Evolutionary conservation across 176 grass and related monocot genomes (phyloP).

Genomic region (Carex scoparia): DNA sequence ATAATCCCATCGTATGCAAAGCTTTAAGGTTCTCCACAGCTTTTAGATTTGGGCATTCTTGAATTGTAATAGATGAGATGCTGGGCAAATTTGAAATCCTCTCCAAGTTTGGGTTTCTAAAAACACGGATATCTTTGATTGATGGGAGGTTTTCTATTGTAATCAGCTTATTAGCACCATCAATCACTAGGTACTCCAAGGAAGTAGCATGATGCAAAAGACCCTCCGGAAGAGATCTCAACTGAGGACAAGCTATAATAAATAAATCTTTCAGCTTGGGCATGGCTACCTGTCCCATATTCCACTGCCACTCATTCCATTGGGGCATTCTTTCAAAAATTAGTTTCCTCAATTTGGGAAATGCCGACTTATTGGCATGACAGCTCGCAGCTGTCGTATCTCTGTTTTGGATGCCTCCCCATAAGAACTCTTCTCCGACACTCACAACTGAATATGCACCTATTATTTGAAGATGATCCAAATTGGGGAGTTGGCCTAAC

Average conservation of each 20-base stretch:
- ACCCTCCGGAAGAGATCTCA: not conserved
- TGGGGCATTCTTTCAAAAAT: not conserved
- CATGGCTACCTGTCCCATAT: not conserved
- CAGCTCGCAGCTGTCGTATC: not conserved
- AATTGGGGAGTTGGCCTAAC: not conserved
- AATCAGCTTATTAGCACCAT: not conserved
- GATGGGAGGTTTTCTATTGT: no score
- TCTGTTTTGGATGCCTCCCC: not conserved
- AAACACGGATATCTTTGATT: no score
- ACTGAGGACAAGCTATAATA: not conserved
- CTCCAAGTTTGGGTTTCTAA: no score
- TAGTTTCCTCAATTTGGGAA: not conserved
- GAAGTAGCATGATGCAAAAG: not conserved
- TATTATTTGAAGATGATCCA: not conserved
- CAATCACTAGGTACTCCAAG: not conserved
- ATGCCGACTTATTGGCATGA: not conserved
- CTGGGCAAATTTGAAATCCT: no score
- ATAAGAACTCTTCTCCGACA: not conserved
- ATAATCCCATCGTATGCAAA: not conserved
- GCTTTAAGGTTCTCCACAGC: not conserved
- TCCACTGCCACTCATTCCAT: conserved; percentile 12
- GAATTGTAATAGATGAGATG: no score
- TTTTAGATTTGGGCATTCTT: not conserved
- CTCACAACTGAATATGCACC: not conserved
- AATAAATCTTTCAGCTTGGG: not conserved